Base-by-base conservation (phyloP, 2,329 filamentous ascomycete species). In the Curvularia lunata region DNA sequence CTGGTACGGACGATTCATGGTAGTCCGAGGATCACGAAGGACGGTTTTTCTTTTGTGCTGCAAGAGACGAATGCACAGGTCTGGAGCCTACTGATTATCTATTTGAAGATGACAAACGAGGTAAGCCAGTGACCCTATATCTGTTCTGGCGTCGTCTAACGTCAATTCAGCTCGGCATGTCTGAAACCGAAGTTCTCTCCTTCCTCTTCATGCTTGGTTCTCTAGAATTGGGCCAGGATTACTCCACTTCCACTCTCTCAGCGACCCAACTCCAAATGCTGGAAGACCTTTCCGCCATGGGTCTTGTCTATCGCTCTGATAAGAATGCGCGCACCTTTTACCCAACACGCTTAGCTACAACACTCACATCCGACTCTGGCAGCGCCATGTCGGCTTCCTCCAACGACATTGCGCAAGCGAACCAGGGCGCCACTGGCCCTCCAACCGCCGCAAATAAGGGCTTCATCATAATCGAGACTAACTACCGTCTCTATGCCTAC, bases 11-110 rank as follows among this genome's bases (percentile, higher is more conserved):
- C 81, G 7, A 77, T 78, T 34, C 79, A 81, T 43, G 78, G 79
- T 23, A 76, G 78, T 53, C 83, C 92, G 9, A 86, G 86, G 52
- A 99, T 99, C 69, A 99, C 95, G 0, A 89, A 97, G 73, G 88
- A 91, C 2, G 95, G 95, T 7, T 99, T 99, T 74, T 93, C 91
- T 0, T 99, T 99, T 71, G 82, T 99, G 55, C 83, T 99, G 8
- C 94, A 98, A 71, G 94, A 97, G 72, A 89, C 94, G 58, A 98
- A 97, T 75, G 92, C 94, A 0, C 95, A 99, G 77, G 92, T 99
- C 34, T 99, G 95, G 95, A 95, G 92, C 25, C 82, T 99, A 46
- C 83, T 99, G 34, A 89, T 99, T 28, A 88, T 97, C 30, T 99
- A 97, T 83, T 87, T 99, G 49, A 91, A 96, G 66, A 90, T 92